Evolutionary conservation across 495 filamentous ascomycete species (phyloP).

Genomic region (Aspergillus biplanus): DNA sequence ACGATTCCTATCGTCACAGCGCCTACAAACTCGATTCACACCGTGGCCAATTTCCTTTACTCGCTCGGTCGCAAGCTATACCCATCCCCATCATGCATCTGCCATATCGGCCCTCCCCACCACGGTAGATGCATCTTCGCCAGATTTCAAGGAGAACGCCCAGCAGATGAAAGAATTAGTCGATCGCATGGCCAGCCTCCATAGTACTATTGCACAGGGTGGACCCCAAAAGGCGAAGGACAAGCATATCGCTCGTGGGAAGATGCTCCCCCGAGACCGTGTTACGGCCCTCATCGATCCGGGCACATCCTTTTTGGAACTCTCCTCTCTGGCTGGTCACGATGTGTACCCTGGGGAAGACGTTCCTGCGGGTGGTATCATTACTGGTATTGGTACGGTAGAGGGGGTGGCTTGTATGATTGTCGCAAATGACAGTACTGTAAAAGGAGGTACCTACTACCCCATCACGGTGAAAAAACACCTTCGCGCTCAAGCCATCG

Average conservation of each 20-base stretch:
- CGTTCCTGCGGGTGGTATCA: conserved; percentile 86
- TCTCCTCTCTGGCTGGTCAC: conserved; percentile 85
- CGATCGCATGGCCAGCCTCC: conserved; percentile 66
- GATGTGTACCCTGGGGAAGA: conserved; percentile 85
- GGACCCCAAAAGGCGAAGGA: conserved; percentile 83
- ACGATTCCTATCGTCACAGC: background rate
- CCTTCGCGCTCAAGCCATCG: conserved; percentile 87
- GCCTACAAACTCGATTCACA: background rate
- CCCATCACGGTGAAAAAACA: conserved; percentile 99
- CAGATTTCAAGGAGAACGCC: conserved; percentile 82
- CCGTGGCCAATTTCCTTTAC: background rate
- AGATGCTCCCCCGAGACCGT: conserved; percentile 93
- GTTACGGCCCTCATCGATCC: conserved; percentile 87
- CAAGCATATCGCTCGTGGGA: conserved; percentile 85
- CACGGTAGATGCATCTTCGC: conserved; percentile 72
- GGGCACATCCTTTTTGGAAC: conserved; percentile 87
- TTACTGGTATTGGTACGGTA: conserved; percentile 89
- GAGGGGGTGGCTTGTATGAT: conserved; percentile 92
- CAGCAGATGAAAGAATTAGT: conserved; percentile 75
- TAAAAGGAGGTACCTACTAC: conserved; percentile 99
- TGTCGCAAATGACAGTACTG: conserved; percentile 95
- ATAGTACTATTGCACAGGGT: conserved; percentile 70
- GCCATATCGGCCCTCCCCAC: conserved; percentile 80
- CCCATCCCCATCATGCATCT: conserved; percentile 66
- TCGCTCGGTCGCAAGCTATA: conserved; percentile 49